Evolutionary conservation across 2,329 filamentous ascomycete genomes (phyloP), one percentile per base, ranked within the genome.

Genomic region (Neopestalotiopsis rosae): DNA sequence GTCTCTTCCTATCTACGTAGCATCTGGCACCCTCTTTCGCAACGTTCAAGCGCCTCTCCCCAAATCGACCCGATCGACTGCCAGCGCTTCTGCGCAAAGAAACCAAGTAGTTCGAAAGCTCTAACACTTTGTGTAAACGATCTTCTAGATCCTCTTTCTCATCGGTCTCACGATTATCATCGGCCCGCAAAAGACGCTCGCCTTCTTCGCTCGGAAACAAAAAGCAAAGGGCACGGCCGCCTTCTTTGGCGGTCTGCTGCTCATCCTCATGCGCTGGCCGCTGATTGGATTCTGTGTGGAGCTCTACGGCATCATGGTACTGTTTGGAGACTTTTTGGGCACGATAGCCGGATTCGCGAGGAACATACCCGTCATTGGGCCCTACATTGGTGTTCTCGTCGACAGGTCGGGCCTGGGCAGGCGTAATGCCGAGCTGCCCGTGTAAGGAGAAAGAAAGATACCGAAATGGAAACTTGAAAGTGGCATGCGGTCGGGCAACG

Each of bases 121-220:
- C 68, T 24, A 40, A 45, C 69, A 20, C 9, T 1, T 52, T 71
- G 24, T 28, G 24, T 65, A 70, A 66, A 61, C 69, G 68, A 69
- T 61, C 63, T 28, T 61, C 68, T 76, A 97, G 94, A 97, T 99
- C 81, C 94, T 99, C 80, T 98, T 99, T 87, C 90, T 99, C 67
- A 94, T 97, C 84, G 96, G 96, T 80, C 90, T 99, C 32, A 97
- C 95, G 38, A 92, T 98, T 69, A 97, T 98, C 76, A 97, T 99
- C 83, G 96, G 96, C 58, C 89, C 94, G 30, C 89, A 92, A 80
- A 98, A 98, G 80, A 98, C 96, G 0, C 86, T 95, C 72, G 86
- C 92, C 79, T 99, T 99, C 90, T 99, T 99, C 85, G 93, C 94
- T 65, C 92, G 96, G 71, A 91, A 91, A 75, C 94, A 98, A 79